Conservation (phyloP, 805 yeast species). For the Wickerhamiella shivajii region DNA sequence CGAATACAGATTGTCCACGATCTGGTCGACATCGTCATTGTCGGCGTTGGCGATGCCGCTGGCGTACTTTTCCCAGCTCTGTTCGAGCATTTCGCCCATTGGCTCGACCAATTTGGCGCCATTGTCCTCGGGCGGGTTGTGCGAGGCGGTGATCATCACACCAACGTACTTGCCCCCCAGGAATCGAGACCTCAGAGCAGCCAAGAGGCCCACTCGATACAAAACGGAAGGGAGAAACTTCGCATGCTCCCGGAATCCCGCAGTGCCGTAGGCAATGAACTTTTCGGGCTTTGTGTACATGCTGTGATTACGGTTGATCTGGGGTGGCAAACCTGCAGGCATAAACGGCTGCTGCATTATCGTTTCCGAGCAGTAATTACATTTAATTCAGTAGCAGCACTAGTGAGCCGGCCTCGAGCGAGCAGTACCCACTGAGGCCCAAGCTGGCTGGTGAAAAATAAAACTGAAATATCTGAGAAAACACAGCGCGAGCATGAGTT, state of each 20-base stretch:
- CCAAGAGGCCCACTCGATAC: slow-evolving; percentile 69
- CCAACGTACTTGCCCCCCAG: slow-evolving; percentile 63
- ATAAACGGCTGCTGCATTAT: too few relatives aligned
- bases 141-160: slow-evolving; percentile 94
- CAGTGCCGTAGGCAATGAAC: slow-evolving; percentile 70
- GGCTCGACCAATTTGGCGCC: slow-evolving; percentile 95
- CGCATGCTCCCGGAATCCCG: slow-evolving; percentile 82
- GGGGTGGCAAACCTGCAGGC: too few relatives aligned
- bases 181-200: slow-evolving; percentile 65
- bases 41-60: slow-evolving; percentile 63
- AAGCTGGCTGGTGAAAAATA: too few relatives aligned
- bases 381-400: too few relatives aligned
- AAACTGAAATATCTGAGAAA: too few relatives aligned
- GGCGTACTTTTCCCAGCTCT: slow-evolving; percentile 72
- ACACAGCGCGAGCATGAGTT: too few relatives aligned
- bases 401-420: too few relatives aligned
- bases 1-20: slow-evolving; percentile 28
- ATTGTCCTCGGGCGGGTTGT: slow-evolving; percentile 82
- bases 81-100: slow-evolving; percentile 73
- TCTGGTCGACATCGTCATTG: slow-evolving; percentile 31
- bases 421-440: too few relatives aligned
- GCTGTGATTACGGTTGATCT: too few relatives aligned
- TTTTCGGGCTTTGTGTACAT: too few relatives aligned
- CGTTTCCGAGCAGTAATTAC: too few relatives aligned
- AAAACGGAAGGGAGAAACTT: slow-evolving; percentile 60